These are phyloP conservation scores for Colletotrichum agaves DNA, from an alignment of 2,329 filamentous ascomycete genomes.

Conservation along the genomic window DNA sequence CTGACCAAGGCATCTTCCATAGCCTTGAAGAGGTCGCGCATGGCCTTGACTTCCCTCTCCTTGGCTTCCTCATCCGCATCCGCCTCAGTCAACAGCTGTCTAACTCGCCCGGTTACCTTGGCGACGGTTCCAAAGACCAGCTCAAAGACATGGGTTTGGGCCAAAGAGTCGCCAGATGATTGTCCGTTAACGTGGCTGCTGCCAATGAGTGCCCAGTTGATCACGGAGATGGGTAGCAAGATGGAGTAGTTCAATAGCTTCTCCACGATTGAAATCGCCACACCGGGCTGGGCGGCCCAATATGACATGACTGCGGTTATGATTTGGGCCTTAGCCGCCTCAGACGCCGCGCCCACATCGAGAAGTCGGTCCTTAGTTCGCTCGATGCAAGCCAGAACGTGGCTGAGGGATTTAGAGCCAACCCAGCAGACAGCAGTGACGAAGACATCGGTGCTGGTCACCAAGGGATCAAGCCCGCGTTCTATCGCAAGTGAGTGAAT, in stretches of 20 bases:
- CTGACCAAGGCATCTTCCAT: conserved; percentile 82
- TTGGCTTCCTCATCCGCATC: conserved; percentile 72
- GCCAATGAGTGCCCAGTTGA: conserved; percentile 87
- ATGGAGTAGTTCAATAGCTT: conserved; percentile 98
- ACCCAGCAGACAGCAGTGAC: conserved; percentile 93
- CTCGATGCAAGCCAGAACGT: conserved; percentile 95
- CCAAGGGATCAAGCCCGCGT: conserved; percentile 78
- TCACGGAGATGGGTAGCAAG: conserved; percentile 83
- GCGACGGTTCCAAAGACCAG: conserved; percentile 88
- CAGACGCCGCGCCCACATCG: conserved; percentile 78
- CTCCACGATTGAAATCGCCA: conserved; percentile 92
- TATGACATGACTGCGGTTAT: conserved; percentile 91
- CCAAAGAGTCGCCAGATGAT: conserved; percentile 73
- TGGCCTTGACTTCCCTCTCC: conserved; percentile 75
- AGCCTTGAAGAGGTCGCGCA: conserved; percentile 81
- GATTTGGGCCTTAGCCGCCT: conserved; percentile 85
- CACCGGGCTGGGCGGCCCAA: conserved; percentile 92
- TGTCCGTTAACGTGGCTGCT: conserved; percentile 58
- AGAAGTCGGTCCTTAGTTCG: conserved; percentile 90
- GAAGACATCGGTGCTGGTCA: conserved; percentile 92
- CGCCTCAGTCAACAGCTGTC: conserved; percentile 73
- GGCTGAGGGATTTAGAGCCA: conserved; percentile 94
- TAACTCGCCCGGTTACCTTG: conserved; percentile 88
- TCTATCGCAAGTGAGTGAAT: conserved; percentile 84
- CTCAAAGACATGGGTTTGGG: conserved; percentile 84